Percentiles rank a stretch among this genome's conserved stretches.
Conservation (phyloP, 2,329 filamentous ascomycete species). For the Pseudofabraea citricarpa region DNA sequence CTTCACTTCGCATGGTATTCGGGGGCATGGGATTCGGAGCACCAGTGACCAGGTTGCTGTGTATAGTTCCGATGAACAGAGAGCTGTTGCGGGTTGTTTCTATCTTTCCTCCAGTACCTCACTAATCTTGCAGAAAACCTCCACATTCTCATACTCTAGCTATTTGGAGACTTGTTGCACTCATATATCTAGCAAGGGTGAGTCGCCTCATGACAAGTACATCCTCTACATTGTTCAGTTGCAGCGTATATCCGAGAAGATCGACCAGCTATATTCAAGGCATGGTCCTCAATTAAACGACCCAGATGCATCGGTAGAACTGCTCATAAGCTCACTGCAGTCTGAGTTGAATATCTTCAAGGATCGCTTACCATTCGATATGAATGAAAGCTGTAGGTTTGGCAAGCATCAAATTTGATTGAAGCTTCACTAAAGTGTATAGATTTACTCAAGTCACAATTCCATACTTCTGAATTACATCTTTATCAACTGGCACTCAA, state of each 20-base stretch:
- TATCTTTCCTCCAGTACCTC: constrained; percentile 36
- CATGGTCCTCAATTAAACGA: constrained; percentile 16
- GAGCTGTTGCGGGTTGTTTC: constrained; percentile 38
- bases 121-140: constrained; percentile 32
- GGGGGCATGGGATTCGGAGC: not conserved
- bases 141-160: constrained; percentile 28
- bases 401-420: not conserved
- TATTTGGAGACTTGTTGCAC: constrained; percentile 33
- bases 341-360: constrained; percentile 29
- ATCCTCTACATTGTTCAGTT: constrained; percentile 31
- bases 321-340: constrained; percentile 18
- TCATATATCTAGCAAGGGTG: constrained; percentile 25
- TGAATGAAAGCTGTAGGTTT: constrained; percentile 27
- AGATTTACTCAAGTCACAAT: constrained; percentile 35
- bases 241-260: constrained; percentile 33
- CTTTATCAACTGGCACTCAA: constrained; percentile 35
- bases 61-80: constrained; percentile 35
- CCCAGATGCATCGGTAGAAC: constrained; percentile 25
- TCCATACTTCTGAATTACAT: constrained; percentile 32
- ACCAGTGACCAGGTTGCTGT: constrained; percentile 4
- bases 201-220: constrained; percentile 30
- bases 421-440: not conserved
- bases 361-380: constrained; percentile 22
- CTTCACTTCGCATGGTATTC: not conserved
- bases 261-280: constrained; percentile 24